Conservation (phyloP, 2,329 filamentous ascomycete species). For the Boeremia exigua region DNA sequence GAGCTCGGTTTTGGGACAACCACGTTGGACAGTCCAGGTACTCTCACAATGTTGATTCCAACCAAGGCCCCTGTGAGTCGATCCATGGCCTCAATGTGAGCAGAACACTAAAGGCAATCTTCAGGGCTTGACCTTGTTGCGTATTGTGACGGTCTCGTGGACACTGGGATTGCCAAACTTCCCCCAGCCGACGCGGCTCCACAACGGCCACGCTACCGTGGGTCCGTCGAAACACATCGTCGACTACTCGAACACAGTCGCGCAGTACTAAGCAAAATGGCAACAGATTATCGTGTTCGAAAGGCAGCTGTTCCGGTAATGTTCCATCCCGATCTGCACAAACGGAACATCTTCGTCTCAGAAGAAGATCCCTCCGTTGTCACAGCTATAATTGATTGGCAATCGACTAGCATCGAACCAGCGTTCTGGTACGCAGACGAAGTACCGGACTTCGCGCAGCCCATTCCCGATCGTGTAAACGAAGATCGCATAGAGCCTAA, state of each 20-base stretch:
- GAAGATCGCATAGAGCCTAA: conserved; percentile 16
- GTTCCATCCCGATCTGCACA: conserved; percentile 51
- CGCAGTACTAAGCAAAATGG: neutral
- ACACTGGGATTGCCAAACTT: neutral
- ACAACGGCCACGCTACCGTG: neutral
- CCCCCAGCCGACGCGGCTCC: neutral
- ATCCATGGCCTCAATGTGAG: too few relatives aligned
- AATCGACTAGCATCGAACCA: conserved; percentile 50
- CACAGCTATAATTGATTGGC: conserved; percentile 53
- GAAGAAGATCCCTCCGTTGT: conserved; percentile 47
- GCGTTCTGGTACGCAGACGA: conserved; percentile 50
- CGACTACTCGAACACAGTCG: neutral
- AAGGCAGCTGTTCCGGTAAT: conserved; percentile 40
- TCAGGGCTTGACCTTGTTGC: too few relatives aligned
- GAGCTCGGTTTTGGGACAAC: conserved; percentile 40
- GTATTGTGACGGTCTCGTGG: neutral
- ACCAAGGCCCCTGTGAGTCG: conserved; percentile 44
- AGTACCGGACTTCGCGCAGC: conserved; percentile 49
- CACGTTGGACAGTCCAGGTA: conserved; percentile 40
- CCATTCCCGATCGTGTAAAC: conserved; percentile 24
- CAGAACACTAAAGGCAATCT: too few relatives aligned
- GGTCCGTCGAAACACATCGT: neutral
- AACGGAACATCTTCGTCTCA: conserved; percentile 53
- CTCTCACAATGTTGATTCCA: conserved; percentile 41
- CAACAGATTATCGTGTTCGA: conserved; percentile 26